A percentile compares a stretch with the other conserved stretches of the same genome.
These are phyloP conservation scores for Aspergillus novoparasiticus DNA, from an alignment of 2,329 filamentous ascomycete genomes.

Conservation along the genomic window DNA sequence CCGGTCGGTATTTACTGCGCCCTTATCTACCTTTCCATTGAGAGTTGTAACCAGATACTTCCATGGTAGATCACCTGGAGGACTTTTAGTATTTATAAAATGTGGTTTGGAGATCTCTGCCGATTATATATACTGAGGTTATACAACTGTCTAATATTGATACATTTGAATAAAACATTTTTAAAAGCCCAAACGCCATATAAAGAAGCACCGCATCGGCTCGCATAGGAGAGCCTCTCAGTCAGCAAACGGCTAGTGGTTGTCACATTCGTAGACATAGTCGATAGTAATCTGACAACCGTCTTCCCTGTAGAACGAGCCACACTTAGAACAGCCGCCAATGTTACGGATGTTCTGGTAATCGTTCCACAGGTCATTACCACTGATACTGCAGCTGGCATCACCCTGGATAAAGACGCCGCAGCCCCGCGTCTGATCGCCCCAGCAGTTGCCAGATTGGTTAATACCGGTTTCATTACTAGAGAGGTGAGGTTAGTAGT, in stretches of 20 bases:
- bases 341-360: slow-evolving; percentile 20
- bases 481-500: slow-evolving; percentile 1
- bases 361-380: slow-evolving; percentile 19
- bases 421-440: slow-evolving; percentile 16
- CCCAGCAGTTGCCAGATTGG: slow-evolving; percentile 17
- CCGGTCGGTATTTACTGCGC: too few species aligned
- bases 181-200: neutral
- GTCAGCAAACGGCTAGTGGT: neutral
- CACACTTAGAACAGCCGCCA: slow-evolving; percentile 19
- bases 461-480: slow-evolving; percentile 10
- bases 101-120: too few species aligned
- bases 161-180: too few species aligned
- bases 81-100: too few species aligned
- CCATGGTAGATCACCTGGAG: too few species aligned
- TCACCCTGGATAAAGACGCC: slow-evolving; percentile 17
- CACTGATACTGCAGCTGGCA: slow-evolving; percentile 16
- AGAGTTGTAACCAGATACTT: too few species aligned
- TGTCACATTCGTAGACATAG: slow-evolving; percentile 21
- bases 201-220: neutral
- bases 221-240: neutral
- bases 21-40: too few species aligned
- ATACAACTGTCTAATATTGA: too few species aligned
- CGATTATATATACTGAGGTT: too few species aligned
- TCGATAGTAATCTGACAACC: slow-evolving; percentile 21
- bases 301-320: slow-evolving; percentile 13